Base-by-base conservation (phyloP, 306 rosid genomes). In the Mimosa bimucronata region DNA sequence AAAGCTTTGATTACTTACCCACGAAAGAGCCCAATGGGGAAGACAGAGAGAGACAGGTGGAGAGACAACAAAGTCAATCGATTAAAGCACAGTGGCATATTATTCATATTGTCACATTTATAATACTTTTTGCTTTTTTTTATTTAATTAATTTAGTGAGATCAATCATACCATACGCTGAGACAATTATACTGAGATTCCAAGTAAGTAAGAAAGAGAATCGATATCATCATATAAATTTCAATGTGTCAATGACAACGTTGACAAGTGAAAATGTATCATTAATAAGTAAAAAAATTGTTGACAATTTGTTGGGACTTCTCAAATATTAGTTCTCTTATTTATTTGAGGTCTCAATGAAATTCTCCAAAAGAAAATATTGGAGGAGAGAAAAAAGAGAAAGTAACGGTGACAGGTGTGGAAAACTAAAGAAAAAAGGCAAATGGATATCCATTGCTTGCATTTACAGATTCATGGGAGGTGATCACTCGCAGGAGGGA, bases 391-490 rank as follows among this genome's bases (percentile, higher is more conserved):
- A 7, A 29, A 69, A 9, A 2, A 21, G 1, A 64, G 77, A 28
- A 26, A 30, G 7, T 72, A n/a, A n/a, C n/a, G n/a, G 86, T 46
- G 84, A 67, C 86, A 85, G 87, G 68, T 38, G 38, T 42, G 78
- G 83, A 76, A 66, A 65, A 74, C 85, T 80, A 66, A 77, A 66
- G 76, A 42, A 79, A 66, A n/a, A 79, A 88, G 79, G 86, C 61
- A 71, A 77, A 71, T 61, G 77, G 11, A n/a, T 7, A n/a, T 7
- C 6, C 60, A 76, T 88, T 90, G 92, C 92, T 88, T 91, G 90
- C 90, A 80, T 80, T 85, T 84, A 40, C 90, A 91, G 91, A 80
- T 83, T 91, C 89, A 84, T 44, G 65, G 77, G 55, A 30, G 40
- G 23, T 50, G 66, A 45, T 69, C 60, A 55, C 58, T 74, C 70